Base-by-base conservation (phyloP, 1,284 basidiomycete genomes). In the Athelia sp. region DNA sequence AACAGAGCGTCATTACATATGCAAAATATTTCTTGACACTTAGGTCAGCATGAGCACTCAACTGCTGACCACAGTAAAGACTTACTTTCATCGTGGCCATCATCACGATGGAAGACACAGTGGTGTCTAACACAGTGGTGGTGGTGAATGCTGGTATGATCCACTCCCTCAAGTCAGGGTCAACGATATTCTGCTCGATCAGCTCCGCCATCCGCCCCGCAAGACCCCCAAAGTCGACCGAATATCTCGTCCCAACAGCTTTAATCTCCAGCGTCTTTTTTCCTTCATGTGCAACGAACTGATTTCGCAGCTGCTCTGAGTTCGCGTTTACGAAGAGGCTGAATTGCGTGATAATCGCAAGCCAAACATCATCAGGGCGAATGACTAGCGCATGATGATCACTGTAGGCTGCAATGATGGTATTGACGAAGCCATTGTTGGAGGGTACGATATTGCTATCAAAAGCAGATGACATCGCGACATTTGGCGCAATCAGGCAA, bases 91-190 rank as follows among this genome's bases (percentile, higher is more conserved):
- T 57, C 15, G 65, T 69, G 1, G 70, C 59, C 73, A 78, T 75
- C 70, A 74, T 68, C 29, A 72, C 54, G 17, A 76, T 64, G 1
- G 72, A 63, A 17, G 61, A 68, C 3, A 71, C 61, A 10, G 65
- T 63, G 3, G 57, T 68, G 47, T 79, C 78, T 14, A 59, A 65
- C 1, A 23, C 9, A 0, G 72, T 74, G 3, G 76, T 78, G 1
- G 76, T 79, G 6, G 71, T 65, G 56, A 78, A 79, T 24, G 64
- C 54, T 0, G 78, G 77, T 8, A 69, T 59, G 24, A 75, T 66
- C 73, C 75, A 76, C 0, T 67, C 61, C 2, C 62, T 62, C 2
- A 78, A 52, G 0, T 54, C 52, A 1, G 65, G 60, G 50, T 76
- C 72, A 0, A 56, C 45, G 38, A 77, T 58, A 32, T 65, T 62